These are phyloP conservation scores for Sporisorium reilianum DNA, from an alignment of 1,284 basidiomycete genomes.

Conservation along the genomic window DNA sequence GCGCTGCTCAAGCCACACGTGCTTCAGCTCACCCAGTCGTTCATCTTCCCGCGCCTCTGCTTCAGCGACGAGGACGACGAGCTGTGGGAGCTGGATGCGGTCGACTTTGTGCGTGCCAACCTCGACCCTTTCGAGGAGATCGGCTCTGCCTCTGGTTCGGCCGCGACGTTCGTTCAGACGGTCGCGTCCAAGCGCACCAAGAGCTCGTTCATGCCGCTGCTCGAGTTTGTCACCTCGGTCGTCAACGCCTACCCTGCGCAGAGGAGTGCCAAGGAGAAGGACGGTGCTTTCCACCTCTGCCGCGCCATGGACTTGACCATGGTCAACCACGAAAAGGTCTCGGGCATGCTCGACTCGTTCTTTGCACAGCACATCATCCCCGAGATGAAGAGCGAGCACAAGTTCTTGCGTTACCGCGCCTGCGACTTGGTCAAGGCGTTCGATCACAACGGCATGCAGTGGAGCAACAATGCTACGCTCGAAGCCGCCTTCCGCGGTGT, in stretches of 20 bases:
- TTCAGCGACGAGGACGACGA: slow-evolving; percentile 64
- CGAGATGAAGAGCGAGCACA: slow-evolving; percentile 58
- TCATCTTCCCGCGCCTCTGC: slow-evolving; percentile 66
- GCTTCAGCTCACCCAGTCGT: slow-evolving; percentile 55
- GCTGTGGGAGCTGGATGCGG: slow-evolving; percentile 65
- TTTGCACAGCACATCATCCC: slow-evolving; percentile 65
- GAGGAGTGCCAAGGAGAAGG: slow-evolving; percentile 60
- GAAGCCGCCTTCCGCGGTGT: slow-evolving; percentile 64
- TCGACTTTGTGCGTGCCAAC: slow-evolving; percentile 64
- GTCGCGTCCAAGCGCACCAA: slow-evolving; percentile 65
- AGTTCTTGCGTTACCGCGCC: slow-evolving; percentile 64
- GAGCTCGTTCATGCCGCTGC: slow-evolving; percentile 60
- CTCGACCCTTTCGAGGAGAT: slow-evolving; percentile 64
- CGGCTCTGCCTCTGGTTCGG: slow-evolving; percentile 51
- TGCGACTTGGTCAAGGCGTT: slow-evolving; percentile 63
- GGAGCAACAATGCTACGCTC: slow-evolving; percentile 56
- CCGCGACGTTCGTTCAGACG: slow-evolving; percentile 55
- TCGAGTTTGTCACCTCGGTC: slow-evolving; percentile 64
- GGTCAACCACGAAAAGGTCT: slow-evolving; percentile 61
- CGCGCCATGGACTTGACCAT: slow-evolving; percentile 59
- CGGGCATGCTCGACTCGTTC: slow-evolving; percentile 60
- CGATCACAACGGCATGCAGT: slow-evolving; percentile 62
- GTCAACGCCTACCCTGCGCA: slow-evolving; percentile 61
- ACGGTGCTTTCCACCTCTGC: slow-evolving; percentile 65
- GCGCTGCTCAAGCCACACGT: slow-evolving; percentile 65